Base-by-base conservation (phyloP, 176 grass and related monocot genomes). In the Avena sativa region DNA sequence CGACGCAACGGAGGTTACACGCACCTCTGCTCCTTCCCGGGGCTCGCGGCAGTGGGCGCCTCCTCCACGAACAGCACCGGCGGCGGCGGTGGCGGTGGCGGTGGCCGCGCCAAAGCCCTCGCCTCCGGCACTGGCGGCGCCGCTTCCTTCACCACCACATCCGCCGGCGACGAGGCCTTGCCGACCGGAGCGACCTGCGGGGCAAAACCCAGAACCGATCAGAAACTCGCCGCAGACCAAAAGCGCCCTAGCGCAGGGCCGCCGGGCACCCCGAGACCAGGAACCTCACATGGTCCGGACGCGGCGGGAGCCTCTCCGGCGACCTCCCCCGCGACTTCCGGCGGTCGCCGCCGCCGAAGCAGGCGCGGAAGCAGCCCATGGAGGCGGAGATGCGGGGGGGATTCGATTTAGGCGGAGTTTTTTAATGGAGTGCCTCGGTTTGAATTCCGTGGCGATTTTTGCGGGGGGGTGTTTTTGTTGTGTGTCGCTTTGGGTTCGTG, bases 351-450 rank as follows among this genome's bases (percentile, higher is more conserved):
- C 85, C 88, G 50, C 92, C 92, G 82, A 98, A 98, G 91, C 96
- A 98, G 71, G 86, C 87, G 56, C 91, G 92, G 86, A 98, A 98
- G 87, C 96, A 98, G 67, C 90, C 93, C 96, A 98, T 98, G 63
- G 85, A 80, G n/a, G 46, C 79, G 77, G 49, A 59, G 89, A 46
- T 64, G 56, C 23, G 80, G 17, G 84, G 8, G 20, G 19, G 44
- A 21, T 4, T 28, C 13, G 72, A 75, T 52, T 75, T 75, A 1
- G 72, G 14, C 9, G 72, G 72, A 51, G 72, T 51, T 75, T 4
- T 74, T 43, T 20, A 70, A 28, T 9, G 57, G 34, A 55, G 66
- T 40, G 68, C 55, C 4, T 86, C 14, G 75, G 40, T 64, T 83
- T 83, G 50, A 68, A 83, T 2, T 79, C 79, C 49, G 16, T 19